Conservation (phyloP, 2,329 filamentous ascomycete species). For the Hortaea sp. region DNA sequence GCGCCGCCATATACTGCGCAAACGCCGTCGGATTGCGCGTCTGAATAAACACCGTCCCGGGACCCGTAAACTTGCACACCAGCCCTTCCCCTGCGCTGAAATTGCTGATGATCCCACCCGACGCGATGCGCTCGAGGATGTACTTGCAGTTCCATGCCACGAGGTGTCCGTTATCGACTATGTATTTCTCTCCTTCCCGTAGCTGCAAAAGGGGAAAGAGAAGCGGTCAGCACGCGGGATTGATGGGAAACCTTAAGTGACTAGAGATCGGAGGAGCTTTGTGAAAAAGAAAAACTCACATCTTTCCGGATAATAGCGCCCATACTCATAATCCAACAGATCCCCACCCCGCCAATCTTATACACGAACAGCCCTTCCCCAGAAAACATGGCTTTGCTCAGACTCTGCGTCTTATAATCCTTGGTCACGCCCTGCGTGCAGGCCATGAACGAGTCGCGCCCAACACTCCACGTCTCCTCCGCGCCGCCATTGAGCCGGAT, state of each 20-base stretch:
- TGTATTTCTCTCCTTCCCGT: slow-evolving; percentile 59
- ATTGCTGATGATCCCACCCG: slow-evolving; percentile 85
- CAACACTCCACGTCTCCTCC: slow-evolving; percentile 69
- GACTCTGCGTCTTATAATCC: slow-evolving; percentile 69
- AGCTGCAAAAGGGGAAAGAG: slow-evolving; percentile 28
- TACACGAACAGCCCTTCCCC: slow-evolving; percentile 90
- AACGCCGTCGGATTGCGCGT: slow-evolving; percentile 71
- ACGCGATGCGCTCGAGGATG: slow-evolving; percentile 76
- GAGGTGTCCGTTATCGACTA: slow-evolving; percentile 59
- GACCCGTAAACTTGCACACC: slow-evolving; percentile 46
- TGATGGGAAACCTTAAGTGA: no score
- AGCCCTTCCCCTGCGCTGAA: slow-evolving; percentile 74
- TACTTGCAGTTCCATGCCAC: slow-evolving; percentile 98
- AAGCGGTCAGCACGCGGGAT: no score
- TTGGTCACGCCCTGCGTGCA: slow-evolving; percentile 79
- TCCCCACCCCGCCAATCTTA: slow-evolving; percentile 67
- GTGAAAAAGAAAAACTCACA: slow-evolving; percentile 50
- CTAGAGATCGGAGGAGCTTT: no score
- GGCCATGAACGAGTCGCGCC: slow-evolving; percentile 77
- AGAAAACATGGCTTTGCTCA: slow-evolving; percentile 86
- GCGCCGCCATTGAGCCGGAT: slow-evolving; percentile 55
- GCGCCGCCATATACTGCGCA: slow-evolving; percentile 40
- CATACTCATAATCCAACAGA: slow-evolving; percentile 86
- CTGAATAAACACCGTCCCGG: slow-evolving; percentile 85
- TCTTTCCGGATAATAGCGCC: slow-evolving; percentile 93